Evolutionary conservation across 768 basidiomycete species (phyloP), one percentile per base, ranked within the genome.

Genomic region (Boletus huronensis): DNA sequence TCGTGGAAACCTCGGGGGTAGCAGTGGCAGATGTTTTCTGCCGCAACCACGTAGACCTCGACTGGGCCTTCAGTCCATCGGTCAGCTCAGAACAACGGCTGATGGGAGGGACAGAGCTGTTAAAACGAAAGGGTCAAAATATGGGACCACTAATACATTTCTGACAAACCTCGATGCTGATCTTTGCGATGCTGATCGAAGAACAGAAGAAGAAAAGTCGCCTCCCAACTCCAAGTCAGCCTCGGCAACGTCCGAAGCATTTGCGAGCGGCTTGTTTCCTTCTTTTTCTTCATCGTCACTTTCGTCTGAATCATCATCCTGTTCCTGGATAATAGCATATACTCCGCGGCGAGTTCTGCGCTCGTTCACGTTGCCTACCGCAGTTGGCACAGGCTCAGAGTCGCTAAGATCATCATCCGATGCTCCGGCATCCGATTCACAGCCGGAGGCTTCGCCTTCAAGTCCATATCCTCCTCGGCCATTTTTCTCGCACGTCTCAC

Each of bases 401-500:
- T 71, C 70, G 48, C 63, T 65, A 41, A 69, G 54, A 58, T 69
- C 67, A 55, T 66, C 70, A 41, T 72, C 70, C 10, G 70, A 72
- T 47, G 21, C 65, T 46, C 63, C 67, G 34, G 77, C 79, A 52
- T 79, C 80, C 44, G 80, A 78, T 57, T 73, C 73, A 53, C 76
- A 73, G 59, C 79, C 78, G 26, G 69, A 65, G 7, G 73, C 73
- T 52, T 83, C 82, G 32, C 77, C 77, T 49, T 82, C 81, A 19
- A 72, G 74, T 6, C 74, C 71, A 65, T 93, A 93, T 25, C 90
- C 90, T 26, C 91, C 91, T 52, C 79, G 74, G 19, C 83, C 83
- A 47, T 77, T 81, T 72, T 78, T 84, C 72, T 93, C 91, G 72
- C 91, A 93, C 13, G 87, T 91, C 72, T 91, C 89, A 63, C 91